phyloP scores from a whole-genome alignment of 352 stramenopile species.

The Pilasporangium apinafurcum region DNA sequence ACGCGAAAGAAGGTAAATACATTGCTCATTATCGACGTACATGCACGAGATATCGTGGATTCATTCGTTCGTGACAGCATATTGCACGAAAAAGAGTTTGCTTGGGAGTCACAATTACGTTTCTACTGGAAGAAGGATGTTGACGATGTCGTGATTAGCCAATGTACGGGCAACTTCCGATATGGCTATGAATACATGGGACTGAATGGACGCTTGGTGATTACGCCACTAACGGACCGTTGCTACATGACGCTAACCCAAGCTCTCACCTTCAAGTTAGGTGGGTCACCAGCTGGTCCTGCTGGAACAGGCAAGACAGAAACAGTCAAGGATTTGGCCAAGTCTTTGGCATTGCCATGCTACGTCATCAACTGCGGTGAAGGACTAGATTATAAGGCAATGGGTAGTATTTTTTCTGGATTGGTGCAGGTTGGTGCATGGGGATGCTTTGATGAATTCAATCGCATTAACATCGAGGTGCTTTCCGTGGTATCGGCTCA shows the following conservation, averaged over 20 bases:
- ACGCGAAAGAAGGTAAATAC: constrained; percentile 93
- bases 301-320: constrained; percentile 92
- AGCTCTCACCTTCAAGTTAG: constrained; percentile 90
- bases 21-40: constrained; percentile 87
- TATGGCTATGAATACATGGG: constrained; percentile 95
- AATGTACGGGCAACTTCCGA: constrained; percentile 89
- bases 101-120: constrained; percentile 85
- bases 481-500: constrained; percentile 84
- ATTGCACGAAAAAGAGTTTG: constrained; percentile 87
- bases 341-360: constrained; percentile 87
- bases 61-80: constrained; percentile 89
- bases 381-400: constrained; percentile 91
- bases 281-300: constrained; percentile 83
- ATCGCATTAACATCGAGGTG: constrained; percentile 86
- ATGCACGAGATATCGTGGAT: constrained; percentile 87
- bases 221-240: constrained; percentile 90
- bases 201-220: constrained; percentile 87
- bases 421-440: constrained; percentile 85
- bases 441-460: constrained; percentile 88
- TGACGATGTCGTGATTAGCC: constrained; percentile 85
- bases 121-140: constrained; percentile 91
- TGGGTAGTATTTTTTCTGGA: constrained; percentile 87
- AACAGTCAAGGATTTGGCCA: constrained; percentile 91
- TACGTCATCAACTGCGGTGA: constrained; percentile 92
- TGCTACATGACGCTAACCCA: constrained; percentile 94